Evolutionary conservation across 2,329 filamentous ascomycete genomes (phyloP).

Genomic region (Zymoseptoria ardabiliae): DNA sequence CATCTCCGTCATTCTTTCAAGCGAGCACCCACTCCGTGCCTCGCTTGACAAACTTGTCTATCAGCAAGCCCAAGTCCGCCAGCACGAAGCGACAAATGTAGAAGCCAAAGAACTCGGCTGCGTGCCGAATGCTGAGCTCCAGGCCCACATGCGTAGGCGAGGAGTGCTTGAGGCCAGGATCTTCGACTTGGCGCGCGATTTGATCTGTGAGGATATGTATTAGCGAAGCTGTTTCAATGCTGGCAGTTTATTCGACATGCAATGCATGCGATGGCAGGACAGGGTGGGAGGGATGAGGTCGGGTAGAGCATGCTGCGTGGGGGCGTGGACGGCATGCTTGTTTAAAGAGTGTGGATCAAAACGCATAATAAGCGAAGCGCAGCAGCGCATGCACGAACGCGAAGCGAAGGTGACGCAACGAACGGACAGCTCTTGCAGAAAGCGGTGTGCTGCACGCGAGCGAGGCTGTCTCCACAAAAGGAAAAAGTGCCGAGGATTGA

Average conservation of each 20-base stretch:
- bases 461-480: neutral
- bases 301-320: neutral
- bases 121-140: conserved; percentile 85
- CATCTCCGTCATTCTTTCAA: conserved; percentile 25
- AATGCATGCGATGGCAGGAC: conserved; percentile 3
- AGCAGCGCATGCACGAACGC: neutral
- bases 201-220: conserved; percentile 55
- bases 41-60: conserved; percentile 96
- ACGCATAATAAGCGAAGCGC: neutral
- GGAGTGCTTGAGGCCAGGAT: conserved; percentile 83
- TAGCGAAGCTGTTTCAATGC: neutral
- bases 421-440: conserved; percentile 6
- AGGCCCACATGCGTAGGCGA: conserved; percentile 92
- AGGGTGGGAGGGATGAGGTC: neutral
- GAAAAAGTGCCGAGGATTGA: neutral
- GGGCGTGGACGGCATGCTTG: neutral
- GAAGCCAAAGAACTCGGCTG: conserved; percentile 95
- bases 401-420: conserved; percentile 3
- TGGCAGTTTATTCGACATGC: neutral
- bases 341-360: neutral
- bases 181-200: conserved; percentile 92
- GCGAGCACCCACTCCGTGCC: conserved; percentile 87
- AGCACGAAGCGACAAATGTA: conserved; percentile 95
- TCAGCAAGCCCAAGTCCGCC: conserved; percentile 69
- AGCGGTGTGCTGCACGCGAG: conserved; percentile 3